Conservation (phyloP, 2,329 filamentous ascomycete genomes). For the Calonectria multiphialidica region DNA sequence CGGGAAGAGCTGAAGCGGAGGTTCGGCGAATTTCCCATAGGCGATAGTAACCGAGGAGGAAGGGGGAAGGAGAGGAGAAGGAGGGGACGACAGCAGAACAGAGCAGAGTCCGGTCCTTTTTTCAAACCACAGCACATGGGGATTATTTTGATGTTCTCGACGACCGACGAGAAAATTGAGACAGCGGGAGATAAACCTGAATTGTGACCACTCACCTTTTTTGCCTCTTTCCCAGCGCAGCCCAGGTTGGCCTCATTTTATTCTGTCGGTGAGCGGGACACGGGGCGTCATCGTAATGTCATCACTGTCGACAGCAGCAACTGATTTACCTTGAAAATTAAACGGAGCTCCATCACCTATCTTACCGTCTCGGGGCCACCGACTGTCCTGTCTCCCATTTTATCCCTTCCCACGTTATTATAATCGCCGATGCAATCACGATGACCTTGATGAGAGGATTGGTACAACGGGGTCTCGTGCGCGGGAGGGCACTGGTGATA, state of each 20-base stretch:
- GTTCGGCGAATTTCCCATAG: conserved; percentile 18
- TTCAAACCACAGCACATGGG: not conserved
- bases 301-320: not conserved
- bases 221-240: not conserved
- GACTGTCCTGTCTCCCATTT: no score
- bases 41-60: conserved; percentile 40
- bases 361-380: not conserved
- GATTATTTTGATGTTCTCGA: not conserved
- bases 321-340: not conserved
- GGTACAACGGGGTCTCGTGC: conserved; percentile 28
- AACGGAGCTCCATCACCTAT: not conserved
- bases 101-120: not conserved
- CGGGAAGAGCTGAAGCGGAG: conserved; percentile 24
- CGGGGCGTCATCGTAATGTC: not conserved
- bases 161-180: not conserved
- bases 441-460: conserved; percentile 32
- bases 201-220: not conserved
- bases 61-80: not conserved
- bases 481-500: conserved; percentile 14
- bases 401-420: not conserved
- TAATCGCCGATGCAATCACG: not conserved
- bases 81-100: no score
- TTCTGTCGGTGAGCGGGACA: not conserved
- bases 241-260: not conserved
- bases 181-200: not conserved